Evolutionary conservation across 768 basidiomycete genomes (phyloP).

Genomic region (Suillus sp.): DNA sequence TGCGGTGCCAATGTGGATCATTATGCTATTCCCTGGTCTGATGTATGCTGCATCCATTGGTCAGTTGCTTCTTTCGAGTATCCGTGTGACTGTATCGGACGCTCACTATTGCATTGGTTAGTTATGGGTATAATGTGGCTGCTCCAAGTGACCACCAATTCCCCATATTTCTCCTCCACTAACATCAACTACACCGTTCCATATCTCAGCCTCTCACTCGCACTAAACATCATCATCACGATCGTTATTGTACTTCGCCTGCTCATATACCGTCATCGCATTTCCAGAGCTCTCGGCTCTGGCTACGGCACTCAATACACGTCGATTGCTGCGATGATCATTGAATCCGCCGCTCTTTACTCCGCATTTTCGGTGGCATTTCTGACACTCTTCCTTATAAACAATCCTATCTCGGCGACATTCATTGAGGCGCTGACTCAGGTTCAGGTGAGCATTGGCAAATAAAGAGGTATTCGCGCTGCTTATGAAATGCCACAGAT

Average conservation of each 20-base stretch:
- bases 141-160: neutral
- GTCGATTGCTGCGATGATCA: slow-evolving; percentile 35
- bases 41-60: neutral
- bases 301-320: slow-evolving; percentile 30
- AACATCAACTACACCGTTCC: slow-evolving; percentile 20
- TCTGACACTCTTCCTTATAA: slow-evolving; percentile 28
- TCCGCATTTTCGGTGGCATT: slow-evolving; percentile 31
- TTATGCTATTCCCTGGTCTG: slow-evolving; percentile 4
- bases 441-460: slow-evolving; percentile 26
- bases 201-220: slow-evolving; percentile 31
- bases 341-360: slow-evolving; percentile 39
- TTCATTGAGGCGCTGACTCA: slow-evolving; percentile 32
- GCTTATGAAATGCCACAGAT: slow-evolving; percentile 18
- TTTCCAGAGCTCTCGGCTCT: slow-evolving; percentile 23
- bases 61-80: neutral
- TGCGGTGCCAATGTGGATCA: neutral
- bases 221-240: slow-evolving; percentile 36
- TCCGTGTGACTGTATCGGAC: too few species aligned
- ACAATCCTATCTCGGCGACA: slow-evolving; percentile 29
- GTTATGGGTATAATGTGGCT: slow-evolving; percentile 3
- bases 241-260: slow-evolving; percentile 34
- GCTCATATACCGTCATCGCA: slow-evolving; percentile 21
- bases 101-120: neutral
- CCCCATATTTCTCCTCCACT: slow-evolving; percentile 15
- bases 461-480: neutral